Evolutionary conservation across 305 asterid genomes (phyloP).

Genomic region (Fraxinus sp.): DNA sequence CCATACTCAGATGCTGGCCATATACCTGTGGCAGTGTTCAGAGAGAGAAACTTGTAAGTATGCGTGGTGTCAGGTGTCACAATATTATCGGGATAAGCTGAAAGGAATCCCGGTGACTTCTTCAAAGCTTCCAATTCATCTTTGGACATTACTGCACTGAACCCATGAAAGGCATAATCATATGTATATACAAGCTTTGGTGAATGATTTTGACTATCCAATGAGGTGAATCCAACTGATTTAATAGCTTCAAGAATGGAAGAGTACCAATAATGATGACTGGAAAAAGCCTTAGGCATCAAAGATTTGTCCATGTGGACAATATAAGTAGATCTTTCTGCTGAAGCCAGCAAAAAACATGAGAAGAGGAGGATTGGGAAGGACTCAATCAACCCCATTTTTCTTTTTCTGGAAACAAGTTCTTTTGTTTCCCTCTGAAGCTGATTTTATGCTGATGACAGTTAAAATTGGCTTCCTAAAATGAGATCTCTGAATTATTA

Average conservation of each 20-base stretch:
- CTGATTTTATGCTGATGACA: neutral
- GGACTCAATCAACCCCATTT: neutral
- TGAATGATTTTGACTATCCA: neutral
- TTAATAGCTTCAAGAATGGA: slow-evolving; percentile 31
- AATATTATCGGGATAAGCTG: slow-evolving; percentile 27
- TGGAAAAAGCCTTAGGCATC: slow-evolving; percentile 42
- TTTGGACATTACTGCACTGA: slow-evolving; percentile 27
- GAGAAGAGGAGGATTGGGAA: neutral
- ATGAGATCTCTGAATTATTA: neutral
- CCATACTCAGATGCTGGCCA: slow-evolving; percentile 53
- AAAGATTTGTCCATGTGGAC: slow-evolving; percentile 32
- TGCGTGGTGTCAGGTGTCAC: slow-evolving; percentile 39
- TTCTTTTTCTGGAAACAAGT: neutral
- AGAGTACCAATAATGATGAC: slow-evolving; percentile 41
- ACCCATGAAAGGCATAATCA: slow-evolving; percentile 40
- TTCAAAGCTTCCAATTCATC: slow-evolving; percentile 22
- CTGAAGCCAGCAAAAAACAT: slow-evolving; percentile 14
- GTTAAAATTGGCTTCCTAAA: neutral
- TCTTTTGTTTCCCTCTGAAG: neutral
- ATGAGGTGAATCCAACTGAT: neutral
- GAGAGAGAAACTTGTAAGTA: slow-evolving; percentile 39
- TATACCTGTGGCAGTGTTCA: slow-evolving; percentile 30
- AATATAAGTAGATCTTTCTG: slow-evolving; percentile 28
- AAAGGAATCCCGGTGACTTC: slow-evolving; percentile 30
- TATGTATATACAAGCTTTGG: slow-evolving; percentile 34